Percentiles rank a stretch among this genome's conserved stretches.
Evolutionary conservation across 768 basidiomycete species (phyloP).

Genomic region (Lentinula aciculospora): DNA sequence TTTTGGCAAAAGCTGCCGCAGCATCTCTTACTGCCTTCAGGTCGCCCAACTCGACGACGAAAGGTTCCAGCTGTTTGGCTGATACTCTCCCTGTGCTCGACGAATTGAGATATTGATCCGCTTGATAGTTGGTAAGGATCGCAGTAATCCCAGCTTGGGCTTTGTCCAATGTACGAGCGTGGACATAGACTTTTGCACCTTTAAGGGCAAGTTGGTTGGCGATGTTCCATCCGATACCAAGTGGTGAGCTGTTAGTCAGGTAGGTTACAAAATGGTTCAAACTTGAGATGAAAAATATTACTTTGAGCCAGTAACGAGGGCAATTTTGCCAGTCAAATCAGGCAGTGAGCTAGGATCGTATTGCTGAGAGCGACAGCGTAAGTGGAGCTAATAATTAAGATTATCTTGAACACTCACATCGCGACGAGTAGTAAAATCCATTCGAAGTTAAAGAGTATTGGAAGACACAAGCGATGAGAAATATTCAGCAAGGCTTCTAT

Average conservation of each 20-base stretch:
- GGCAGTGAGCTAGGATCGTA: constrained; percentile 16
- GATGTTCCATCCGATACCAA: constrained; percentile 5
- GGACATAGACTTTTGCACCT: constrained; percentile 7
- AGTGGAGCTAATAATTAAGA: background rate
- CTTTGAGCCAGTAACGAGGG: constrained; percentile 40
- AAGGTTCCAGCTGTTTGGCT: background rate
- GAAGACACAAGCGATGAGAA: background rate
- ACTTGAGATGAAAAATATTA: constrained; percentile 11
- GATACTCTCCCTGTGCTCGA: background rate
- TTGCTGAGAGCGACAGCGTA: background rate
- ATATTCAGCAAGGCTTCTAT: background rate
- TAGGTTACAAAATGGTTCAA: background rate
- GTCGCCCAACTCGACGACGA: constrained; percentile 1
- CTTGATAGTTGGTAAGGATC: background rate
- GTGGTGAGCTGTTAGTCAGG: background rate
- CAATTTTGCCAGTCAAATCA: constrained; percentile 29
- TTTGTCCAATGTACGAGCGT: constrained; percentile 4
- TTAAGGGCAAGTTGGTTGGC: constrained; percentile 8
- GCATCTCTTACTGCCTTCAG: background rate
- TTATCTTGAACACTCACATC: background rate
- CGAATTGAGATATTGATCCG: background rate
- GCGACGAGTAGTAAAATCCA: background rate
- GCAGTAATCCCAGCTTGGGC: background rate
- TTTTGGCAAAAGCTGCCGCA: background rate
- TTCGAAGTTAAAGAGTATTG: background rate